Conservation (phyloP, 2,329 filamentous ascomycete genomes). For the Talaromyces atroroseus region DNA sequence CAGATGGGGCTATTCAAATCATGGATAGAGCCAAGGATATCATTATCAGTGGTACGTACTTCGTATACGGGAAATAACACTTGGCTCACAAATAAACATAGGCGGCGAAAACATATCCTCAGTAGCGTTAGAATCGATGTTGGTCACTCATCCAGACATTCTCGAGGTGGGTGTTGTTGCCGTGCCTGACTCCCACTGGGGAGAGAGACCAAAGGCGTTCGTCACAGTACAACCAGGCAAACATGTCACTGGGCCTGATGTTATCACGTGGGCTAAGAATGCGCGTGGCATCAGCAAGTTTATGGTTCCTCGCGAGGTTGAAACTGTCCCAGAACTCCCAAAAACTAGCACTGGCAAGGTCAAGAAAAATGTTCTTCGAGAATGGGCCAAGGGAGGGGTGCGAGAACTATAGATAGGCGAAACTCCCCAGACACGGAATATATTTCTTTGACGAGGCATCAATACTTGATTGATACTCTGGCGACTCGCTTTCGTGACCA, state of each 20-base stretch:
- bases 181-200: constrained; percentile 84
- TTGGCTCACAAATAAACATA: constrained; percentile 27
- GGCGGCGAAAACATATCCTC: constrained; percentile 97
- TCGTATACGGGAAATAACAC: background rate
- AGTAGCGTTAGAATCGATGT: constrained; percentile 83
- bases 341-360: constrained; percentile 98
- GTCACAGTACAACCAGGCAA: constrained; percentile 71
- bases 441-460: background rate
- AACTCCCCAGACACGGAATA: background rate
- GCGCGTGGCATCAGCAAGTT: constrained; percentile 79
- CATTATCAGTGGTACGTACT: constrained; percentile 75
- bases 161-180: constrained; percentile 89
- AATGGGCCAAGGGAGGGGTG: constrained; percentile 66
- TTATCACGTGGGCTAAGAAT: constrained; percentile 82
- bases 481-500: background rate
- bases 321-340: constrained; percentile 79
- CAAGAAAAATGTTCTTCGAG: constrained; percentile 85
- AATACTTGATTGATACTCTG: background rate
- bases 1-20: constrained; percentile 86
- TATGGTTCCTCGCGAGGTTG: constrained; percentile 71
- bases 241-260: constrained; percentile 55
- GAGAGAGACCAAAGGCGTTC: constrained; percentile 91
- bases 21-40: constrained; percentile 94
- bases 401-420: constrained; percentile 15
- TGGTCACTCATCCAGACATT: constrained; percentile 80